Evolutionary conservation across 73 alveolate genomes (phyloP), one percentile per base, ranked within the genome.

Genomic region (Loxodes magnus): DNA sequence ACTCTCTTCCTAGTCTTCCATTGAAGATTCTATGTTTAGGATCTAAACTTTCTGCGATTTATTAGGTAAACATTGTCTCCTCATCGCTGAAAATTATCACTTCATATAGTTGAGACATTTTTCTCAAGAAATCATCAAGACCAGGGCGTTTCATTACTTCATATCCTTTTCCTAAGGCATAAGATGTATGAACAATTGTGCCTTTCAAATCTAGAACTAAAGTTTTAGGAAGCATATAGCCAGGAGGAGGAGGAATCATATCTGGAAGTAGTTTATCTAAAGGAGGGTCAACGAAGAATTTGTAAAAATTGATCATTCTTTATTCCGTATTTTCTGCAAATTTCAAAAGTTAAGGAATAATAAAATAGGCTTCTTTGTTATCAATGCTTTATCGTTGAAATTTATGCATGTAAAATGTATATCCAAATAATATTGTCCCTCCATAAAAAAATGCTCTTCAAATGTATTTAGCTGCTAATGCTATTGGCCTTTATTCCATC

Each of bases 31-130:
- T 34, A 35, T 60, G 57, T 2, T 63, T 65, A 12, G 93, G 93
- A 59, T 84, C 96, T 9, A 84, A 58, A 5, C 74, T 67, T 20
- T 82, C 77, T 21, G 84, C 50, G 24, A 62, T 26, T 49, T 30
- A 21, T 39, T 34, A 78, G 34, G 46, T 84, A 72, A 41, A 71
- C 44, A 61, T 25, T 26, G 57, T 51, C 19, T 85, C 96, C 58
- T 85, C 96, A 33, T 85, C 93, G 23, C 92, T 74, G 30, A 85
- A 82, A 36, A 85, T 62, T 4, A 85, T 92, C 0, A 85, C 78
- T 57, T 85, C 96, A 57, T 85, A 85, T 52, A 51, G 42, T 14
- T 64, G 48, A 41, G 87, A 35, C 56, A 85, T 43, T 69, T 80
- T 74, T 42, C 77, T 60, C 7, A 85, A 59, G 64, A 85, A 85